Percentiles rank a stretch among this genome's conserved stretches.
phyloP scores from a whole-genome alignment of 345 rosid genomes.

The Eucalyptus erythrocorys region DNA sequence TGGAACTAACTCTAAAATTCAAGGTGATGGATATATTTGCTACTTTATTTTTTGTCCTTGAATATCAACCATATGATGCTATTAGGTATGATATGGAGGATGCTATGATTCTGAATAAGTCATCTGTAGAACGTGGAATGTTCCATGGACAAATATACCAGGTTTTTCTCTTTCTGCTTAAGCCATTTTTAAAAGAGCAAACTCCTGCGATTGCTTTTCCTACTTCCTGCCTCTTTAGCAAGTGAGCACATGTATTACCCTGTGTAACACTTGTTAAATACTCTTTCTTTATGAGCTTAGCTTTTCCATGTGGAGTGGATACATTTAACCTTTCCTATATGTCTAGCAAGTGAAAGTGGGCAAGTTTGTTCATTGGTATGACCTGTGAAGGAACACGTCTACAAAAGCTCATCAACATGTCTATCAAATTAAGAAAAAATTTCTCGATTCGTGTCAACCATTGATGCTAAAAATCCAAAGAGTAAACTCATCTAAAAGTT shows the following conservation, averaged over 20 bases:
- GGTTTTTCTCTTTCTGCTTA: conserved; percentile 25
- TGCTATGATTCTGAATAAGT: conserved; percentile 95
- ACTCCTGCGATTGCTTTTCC: background rate
- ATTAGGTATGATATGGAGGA: conserved; percentile 97
- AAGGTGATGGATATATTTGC: background rate
- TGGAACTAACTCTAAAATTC: background rate
- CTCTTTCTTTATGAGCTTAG: background rate
- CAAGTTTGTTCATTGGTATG: background rate
- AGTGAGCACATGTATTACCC: background rate
- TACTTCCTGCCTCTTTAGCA: background rate
- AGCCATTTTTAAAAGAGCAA: background rate
- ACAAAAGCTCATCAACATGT: background rate
- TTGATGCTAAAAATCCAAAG: background rate
- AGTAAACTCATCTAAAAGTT: background rate
- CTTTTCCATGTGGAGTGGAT: background rate
- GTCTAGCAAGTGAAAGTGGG: background rate
- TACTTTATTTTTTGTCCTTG: background rate
- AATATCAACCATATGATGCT: background rate
- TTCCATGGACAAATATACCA: conserved; percentile 94
- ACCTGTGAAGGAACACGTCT: background rate
- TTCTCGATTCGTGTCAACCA: background rate
- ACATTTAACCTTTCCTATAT: background rate
- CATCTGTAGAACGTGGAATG: conserved; percentile 94
- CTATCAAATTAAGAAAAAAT: background rate
- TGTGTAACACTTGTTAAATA: background rate